Percentiles rank a stretch among this genome's conserved stretches.
Evolutionary conservation across 2,329 filamentous ascomycete genomes (phyloP).

Genomic region (Paramyrothecium roridum): DNA sequence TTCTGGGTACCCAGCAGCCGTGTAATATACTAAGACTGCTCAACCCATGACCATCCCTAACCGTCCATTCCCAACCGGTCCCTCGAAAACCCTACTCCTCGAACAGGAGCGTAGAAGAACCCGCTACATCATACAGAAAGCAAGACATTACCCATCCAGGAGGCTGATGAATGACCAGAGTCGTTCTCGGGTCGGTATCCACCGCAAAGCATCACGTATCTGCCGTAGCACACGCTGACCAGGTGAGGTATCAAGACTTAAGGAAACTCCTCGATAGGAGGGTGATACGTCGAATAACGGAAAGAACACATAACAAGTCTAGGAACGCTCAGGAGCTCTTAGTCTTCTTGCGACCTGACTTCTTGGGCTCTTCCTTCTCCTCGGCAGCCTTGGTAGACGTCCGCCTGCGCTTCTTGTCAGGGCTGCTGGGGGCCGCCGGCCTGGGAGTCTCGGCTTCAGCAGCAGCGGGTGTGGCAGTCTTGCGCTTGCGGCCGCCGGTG

Average conservation of each 20-base stretch:
- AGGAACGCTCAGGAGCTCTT: slow-evolving; percentile 30
- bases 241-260: background rate
- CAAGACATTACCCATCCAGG: background rate
- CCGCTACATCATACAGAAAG: background rate
- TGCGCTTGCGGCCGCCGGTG: slow-evolving; percentile 50
- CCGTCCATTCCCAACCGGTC: background rate
- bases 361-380: slow-evolving; percentile 56
- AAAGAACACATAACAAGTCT: slow-evolving; percentile 7
- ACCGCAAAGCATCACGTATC: slow-evolving; percentile 1
- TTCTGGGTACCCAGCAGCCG: background rate
- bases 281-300: background rate
- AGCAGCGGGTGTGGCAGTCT: slow-evolving; percentile 46
- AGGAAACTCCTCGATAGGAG: background rate
- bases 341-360: slow-evolving; percentile 58
- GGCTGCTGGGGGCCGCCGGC: slow-evolving; percentile 44
- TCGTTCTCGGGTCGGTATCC: background rate
- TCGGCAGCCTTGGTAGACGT: slow-evolving; percentile 52
- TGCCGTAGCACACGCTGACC: background rate
- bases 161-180: background rate
- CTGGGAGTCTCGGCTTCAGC: slow-evolving; percentile 35
- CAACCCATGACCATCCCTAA: background rate
- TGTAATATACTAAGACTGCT: background rate
- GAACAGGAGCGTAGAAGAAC: background rate
- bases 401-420: slow-evolving; percentile 63
- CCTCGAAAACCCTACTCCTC: background rate